Evolutionary conservation across 768 basidiomycete genomes (phyloP), one percentile per base, ranked within the genome.

Genomic region (Leccinum disarticulatum): DNA sequence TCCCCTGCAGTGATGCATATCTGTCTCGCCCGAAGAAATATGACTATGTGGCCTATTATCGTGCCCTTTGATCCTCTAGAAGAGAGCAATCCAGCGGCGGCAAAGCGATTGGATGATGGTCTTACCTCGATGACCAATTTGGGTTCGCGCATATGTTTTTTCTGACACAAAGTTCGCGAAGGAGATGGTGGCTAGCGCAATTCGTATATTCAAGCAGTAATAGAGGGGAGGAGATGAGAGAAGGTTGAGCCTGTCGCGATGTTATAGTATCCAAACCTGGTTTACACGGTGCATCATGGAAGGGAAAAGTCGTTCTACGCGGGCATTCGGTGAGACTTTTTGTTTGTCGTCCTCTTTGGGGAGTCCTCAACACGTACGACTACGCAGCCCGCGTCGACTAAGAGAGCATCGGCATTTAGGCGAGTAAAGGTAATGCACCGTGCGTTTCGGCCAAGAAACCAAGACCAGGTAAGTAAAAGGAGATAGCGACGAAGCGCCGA

Each of bases 71-170:
- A 58, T 10, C 35, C 56, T 10, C 8, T 65, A 4, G 60, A 61
- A 25, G 54, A 65, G 28, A 41, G 30, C 35, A 57, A 65, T 22
- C 48, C 52, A 3, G 52, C 14, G 1, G 27, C 65, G 35, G 41
- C 5, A 43, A 54, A 54, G 19, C 61, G 64, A 56, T 17, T 65
- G 22, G 51, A 65, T 35, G 35, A 65, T 14, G 54, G 59, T 14
- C 59, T 54, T 14, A 65, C 56, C 6, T 54, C 61, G 22, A 30
- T 61, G 59, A 38, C 65, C n/a, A 65, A 61, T 47, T 43, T 65
- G 3, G 63, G 60, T 4, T 22, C 22, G 47, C 59, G 5, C 63
- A 33, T n/a, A 38, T 7, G 36, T 51, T 0, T 3, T 56, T 22
- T 54, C 54, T 8, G 47, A 64, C 27, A 52, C 27, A 6, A 49